These are phyloP conservation scores for Sugiyamaella americana DNA, from an alignment of 805 yeast genomes.

Conservation along the genomic window DNA sequence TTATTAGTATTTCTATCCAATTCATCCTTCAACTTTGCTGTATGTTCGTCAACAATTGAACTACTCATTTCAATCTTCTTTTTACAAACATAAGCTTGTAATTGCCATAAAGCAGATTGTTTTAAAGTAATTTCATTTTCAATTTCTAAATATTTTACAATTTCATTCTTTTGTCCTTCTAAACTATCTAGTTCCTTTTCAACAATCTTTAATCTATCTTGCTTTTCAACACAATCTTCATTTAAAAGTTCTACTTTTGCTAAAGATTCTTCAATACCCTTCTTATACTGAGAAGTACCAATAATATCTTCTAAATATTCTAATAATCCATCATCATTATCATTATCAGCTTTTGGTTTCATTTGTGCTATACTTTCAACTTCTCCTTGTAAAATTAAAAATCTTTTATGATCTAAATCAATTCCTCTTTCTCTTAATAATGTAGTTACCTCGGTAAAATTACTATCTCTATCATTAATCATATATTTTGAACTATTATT, in stretches of 20 bases:
- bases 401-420: slow-evolving; percentile 91
- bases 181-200: slow-evolving; percentile 62
- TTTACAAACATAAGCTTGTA: slow-evolving; percentile 37
- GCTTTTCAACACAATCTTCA: slow-evolving; percentile 75
- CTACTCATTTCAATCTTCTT: slow-evolving; percentile 37
- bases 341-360: slow-evolving; percentile 94
- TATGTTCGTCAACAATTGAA: slow-evolving; percentile 35
- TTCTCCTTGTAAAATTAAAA: slow-evolving; percentile 93
- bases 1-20: slow-evolving; percentile 35
- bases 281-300: slow-evolving; percentile 84
- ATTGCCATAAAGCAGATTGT: slow-evolving; percentile 52
- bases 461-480: slow-evolving; percentile 63
- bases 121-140: slow-evolving; percentile 57
- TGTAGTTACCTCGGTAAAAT: slow-evolving; percentile 71
- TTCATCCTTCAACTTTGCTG: slow-evolving; percentile 41
- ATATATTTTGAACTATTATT: slow-evolving; percentile 75
- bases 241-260: slow-evolving; percentile 64
- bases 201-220: slow-evolving; percentile 70
- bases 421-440: slow-evolving; percentile 76
- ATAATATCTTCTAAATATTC: slow-evolving; percentile 96
- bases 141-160: slow-evolving; percentile 54
- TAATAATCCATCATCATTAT: slow-evolving; percentile 84
- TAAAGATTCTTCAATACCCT: slow-evolving; percentile 59
- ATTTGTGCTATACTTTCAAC: slow-evolving; percentile 97
- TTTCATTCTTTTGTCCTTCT: slow-evolving; percentile 60